Evolutionary conservation across 1,284 basidiomycete genomes (phyloP).

Genomic region (Sanghuangporus sanghuang): DNA sequence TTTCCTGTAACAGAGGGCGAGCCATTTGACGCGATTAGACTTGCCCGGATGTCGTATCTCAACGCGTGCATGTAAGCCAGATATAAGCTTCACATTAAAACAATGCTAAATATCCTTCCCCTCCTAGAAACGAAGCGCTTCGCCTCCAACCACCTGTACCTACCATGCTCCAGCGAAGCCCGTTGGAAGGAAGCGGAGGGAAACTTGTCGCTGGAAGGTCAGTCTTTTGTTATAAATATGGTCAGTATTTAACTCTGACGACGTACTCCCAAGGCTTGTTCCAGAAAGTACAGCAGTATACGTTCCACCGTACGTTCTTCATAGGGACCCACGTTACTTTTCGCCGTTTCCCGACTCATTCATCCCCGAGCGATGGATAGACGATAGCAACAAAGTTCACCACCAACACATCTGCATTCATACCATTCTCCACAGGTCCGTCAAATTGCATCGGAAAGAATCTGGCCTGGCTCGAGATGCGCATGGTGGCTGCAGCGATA

Average conservation of each 20-base stretch:
- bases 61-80: constrained; percentile 30
- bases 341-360: constrained; percentile 34
- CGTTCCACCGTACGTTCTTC: constrained; percentile 43
- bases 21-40: constrained; percentile 16
- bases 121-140: constrained; percentile 6
- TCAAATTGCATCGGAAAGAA: constrained; percentile 31
- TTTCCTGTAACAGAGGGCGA: constrained; percentile 19
- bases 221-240: not conserved
- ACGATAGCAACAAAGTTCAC: not conserved
- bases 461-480: constrained; percentile 30
- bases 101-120: not conserved
- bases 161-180: constrained; percentile 10
- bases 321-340: constrained; percentile 36
- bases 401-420: constrained; percentile 34
- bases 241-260: not conserved
- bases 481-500: constrained; percentile 24
- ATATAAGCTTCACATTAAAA: not conserved
- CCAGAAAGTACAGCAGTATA: constrained; percentile 45
- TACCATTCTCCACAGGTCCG: constrained; percentile 31
- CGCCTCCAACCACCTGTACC: constrained; percentile 10
- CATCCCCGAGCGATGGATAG: constrained; percentile 39
- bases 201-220: constrained; percentile 6
- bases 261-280: constrained; percentile 33
- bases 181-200: constrained; percentile 2
- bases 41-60: constrained; percentile 27